These are phyloP conservation scores for Neospermospora avenae DNA, from an alignment of 2,329 filamentous ascomycete genomes.

Conservation along the genomic window DNA sequence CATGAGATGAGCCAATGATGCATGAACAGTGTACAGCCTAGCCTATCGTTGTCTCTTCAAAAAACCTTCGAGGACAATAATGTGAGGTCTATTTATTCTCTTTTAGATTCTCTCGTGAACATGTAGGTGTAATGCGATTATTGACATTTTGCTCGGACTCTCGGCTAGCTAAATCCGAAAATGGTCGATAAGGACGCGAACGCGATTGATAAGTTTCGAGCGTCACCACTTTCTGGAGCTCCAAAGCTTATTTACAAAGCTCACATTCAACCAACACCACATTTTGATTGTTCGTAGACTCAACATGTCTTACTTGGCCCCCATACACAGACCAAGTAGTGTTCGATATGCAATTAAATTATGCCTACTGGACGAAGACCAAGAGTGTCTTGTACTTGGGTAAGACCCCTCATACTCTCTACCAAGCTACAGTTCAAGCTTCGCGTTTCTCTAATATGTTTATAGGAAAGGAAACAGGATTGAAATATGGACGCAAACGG, in stretches of 20 bases:
- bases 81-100: no score
- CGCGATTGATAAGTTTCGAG: slow-evolving; percentile 1
- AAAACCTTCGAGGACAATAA: neutral
- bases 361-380: slow-evolving; percentile 67
- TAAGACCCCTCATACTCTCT: slow-evolving; percentile 40
- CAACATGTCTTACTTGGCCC: slow-evolving; percentile 87
- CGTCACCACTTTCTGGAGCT: slow-evolving; percentile 1
- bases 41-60: neutral
- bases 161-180: slow-evolving; percentile 4
- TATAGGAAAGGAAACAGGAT: slow-evolving; percentile 77
- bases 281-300: neutral
- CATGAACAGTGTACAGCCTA: neutral
- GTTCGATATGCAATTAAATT: slow-evolving; percentile 84
- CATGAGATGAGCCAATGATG: neutral
- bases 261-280: neutral
- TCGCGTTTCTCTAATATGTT: slow-evolving; percentile 13
- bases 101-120: neutral
- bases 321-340: slow-evolving; percentile 89
- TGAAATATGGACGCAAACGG: slow-evolving; percentile 72
- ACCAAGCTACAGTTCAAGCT: slow-evolving; percentile 14
- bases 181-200: slow-evolving; percentile 1
- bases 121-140: neutral
- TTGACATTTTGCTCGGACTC: neutral
- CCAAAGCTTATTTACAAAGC: neutral
- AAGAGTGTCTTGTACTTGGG: slow-evolving; percentile 85